Evolutionary conservation across 2,329 filamentous ascomycete species (phyloP).

Genomic region (Aspergillus udagawae): DNA sequence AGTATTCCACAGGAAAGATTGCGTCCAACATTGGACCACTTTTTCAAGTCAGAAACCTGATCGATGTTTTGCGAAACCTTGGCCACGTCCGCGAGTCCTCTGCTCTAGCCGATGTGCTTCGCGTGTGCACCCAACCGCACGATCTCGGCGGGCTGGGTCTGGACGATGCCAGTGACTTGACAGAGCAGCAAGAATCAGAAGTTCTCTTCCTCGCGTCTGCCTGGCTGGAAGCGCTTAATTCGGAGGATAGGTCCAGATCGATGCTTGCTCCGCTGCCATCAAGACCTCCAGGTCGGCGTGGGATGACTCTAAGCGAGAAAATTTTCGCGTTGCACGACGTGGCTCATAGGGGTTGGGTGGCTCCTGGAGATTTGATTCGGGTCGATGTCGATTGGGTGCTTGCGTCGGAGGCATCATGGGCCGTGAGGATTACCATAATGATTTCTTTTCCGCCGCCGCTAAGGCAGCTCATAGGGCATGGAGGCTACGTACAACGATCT

Average conservation of each 20-base stretch:
- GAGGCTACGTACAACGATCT: conserved; percentile 38
- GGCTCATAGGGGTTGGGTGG: conserved; percentile 22
- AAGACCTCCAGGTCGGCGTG: conserved; percentile 13
- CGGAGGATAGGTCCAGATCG: conserved; percentile 15
- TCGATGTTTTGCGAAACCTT: neutral
- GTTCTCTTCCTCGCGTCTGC: conserved; percentile 23
- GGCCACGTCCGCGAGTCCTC: conserved; percentile 4
- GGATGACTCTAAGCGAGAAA: conserved; percentile 41
- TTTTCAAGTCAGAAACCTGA: neutral
- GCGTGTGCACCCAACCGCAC: conserved; percentile 14
- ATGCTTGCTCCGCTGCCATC: conserved; percentile 3
- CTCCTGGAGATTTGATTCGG: conserved; percentile 39
- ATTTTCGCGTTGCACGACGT: conserved; percentile 33
- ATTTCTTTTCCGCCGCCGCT: neutral
- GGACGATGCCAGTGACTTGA: neutral
- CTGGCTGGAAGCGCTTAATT: conserved; percentile 28
- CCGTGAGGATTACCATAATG: conserved; percentile 9
- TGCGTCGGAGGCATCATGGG: conserved; percentile 44
- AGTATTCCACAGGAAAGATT: neutral
- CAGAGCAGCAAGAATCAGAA: conserved; percentile 13
- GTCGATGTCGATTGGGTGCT: conserved; percentile 47
- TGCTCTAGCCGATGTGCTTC: conserved; percentile 15
- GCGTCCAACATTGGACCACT: neutral
- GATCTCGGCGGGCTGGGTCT: conserved; percentile 18
- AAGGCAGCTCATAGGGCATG: conserved; percentile 33